Evolutionary conservation across 805 yeast species (phyloP), one percentile per base, ranked within the genome.

Genomic region (Peterozyma toletana): DNA sequence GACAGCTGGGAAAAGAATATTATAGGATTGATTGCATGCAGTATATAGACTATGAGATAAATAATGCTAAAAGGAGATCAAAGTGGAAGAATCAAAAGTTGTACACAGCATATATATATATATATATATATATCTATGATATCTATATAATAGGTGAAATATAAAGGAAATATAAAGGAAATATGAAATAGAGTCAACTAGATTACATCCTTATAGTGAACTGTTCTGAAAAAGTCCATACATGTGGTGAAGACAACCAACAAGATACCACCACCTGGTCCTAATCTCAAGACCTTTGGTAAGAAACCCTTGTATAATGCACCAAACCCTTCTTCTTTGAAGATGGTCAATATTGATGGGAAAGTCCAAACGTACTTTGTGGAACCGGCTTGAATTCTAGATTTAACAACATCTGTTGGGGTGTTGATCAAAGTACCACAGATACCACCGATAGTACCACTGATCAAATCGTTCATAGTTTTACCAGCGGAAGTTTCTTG

Each of bases 211-310:
- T 55, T 54, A 48, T 64, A 66, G 40, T 74, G 74, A 39, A 65
- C 36, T n/a, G 67, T 67, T 70, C 90, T 78, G 75, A 93, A 93
- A 71, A 88, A 87, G 62, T 90, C 96, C 95, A 90, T 89, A 51
- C 90, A 80, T 18, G 88, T 73, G 37, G 96, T 88, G 75, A 89
- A 93, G n/a, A 93, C 99, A 40, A 93, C 98, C 62, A 93, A 75
- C 58, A 93, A 71, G 53, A 93, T 89, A 72, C 99, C 99, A 64
- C 99, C 99, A 59, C 99, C 99, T 48, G 99, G 99, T 39, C 98
- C 99, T 53, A 93, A 75, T 77, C 99, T 83, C 60, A 93, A 73
- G 11, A 93, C 97, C 73, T 93, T 93, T 53, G 99, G 99, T 51
- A 90, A 62, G 77, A 93, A 91, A 35, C 99, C 99, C 70, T 90